Conservation (phyloP, 2,329 filamentous ascomycete genomes). For the Aspergillus uvarum region DNA sequence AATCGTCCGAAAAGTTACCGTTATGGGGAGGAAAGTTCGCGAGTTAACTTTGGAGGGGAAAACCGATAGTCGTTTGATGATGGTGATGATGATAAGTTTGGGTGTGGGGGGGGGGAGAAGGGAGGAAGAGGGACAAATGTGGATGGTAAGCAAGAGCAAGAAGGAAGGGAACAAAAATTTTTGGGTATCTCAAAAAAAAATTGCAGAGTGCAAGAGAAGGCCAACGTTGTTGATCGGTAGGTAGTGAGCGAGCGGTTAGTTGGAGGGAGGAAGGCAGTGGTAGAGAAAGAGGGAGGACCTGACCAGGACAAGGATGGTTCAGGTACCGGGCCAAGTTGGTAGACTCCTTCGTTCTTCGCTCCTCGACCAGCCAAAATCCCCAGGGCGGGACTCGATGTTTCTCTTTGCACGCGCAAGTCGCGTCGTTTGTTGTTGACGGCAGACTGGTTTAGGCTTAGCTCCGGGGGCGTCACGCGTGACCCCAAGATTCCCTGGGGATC, state of each 20-base stretch:
- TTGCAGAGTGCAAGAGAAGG: neutral
- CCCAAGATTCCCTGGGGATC: slow-evolving; percentile 13
- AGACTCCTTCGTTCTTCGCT: slow-evolving; percentile 9
- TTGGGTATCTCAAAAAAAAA: slow-evolving; percentile 8
- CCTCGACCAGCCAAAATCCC: slow-evolving; percentile 15
- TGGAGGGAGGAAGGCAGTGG: neutral
- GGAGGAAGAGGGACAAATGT: neutral
- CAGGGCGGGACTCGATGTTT: slow-evolving; percentile 21
- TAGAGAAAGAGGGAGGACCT: neutral
- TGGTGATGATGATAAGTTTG: slow-evolving; percentile 7
- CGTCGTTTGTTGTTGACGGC: slow-evolving; percentile 35
- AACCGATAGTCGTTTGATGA: neutral
- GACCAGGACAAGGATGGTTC: neutral
- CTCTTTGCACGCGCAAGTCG: slow-evolving; percentile 26
- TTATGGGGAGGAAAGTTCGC: slow-evolving; percentile 16
- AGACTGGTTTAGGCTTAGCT: slow-evolving; percentile 25
- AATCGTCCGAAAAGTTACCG: slow-evolving; percentile 24
- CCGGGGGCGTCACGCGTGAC: slow-evolving; percentile 28
- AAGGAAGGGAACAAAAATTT: slow-evolving; percentile 14
- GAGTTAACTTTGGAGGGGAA: slow-evolving; percentile 6
- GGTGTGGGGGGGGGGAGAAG: neutral
- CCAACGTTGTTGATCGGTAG: neutral
- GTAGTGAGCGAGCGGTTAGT: neutral
- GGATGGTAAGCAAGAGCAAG: neutral
- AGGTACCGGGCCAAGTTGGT: slow-evolving; percentile 9